phyloP scores from a whole-genome alignment of 148 eudicot species.

The Diospyros kaki region DNA sequence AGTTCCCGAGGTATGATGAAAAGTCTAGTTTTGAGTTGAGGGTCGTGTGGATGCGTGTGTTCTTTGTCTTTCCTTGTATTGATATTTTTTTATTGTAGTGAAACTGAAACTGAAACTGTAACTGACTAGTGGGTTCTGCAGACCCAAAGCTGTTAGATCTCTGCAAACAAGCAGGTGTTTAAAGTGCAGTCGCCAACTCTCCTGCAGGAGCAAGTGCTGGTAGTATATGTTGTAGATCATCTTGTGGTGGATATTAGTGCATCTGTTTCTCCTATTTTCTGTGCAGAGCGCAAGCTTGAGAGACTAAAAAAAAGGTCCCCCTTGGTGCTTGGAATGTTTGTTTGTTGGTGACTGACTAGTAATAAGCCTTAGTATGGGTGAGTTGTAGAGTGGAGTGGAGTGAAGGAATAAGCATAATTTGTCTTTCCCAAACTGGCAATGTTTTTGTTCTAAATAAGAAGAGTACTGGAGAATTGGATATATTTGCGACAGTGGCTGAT shows the following conservation, averaged over 20 bases:
- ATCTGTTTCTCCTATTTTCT: slow-evolving; percentile 40
- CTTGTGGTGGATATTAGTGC: slow-evolving; percentile 29
- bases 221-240: slow-evolving; percentile 32
- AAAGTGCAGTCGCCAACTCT: slow-evolving; percentile 20
- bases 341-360: no score
- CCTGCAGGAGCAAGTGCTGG: slow-evolving; percentile 26
- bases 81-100: no score
- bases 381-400: no score
- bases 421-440: no score
- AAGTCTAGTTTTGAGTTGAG: neutral
- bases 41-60: neutral
- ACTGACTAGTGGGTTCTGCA: slow-evolving; percentile 33
- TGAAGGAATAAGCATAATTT: no score
- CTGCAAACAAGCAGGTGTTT: slow-evolving; percentile 70
- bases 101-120: neutral
- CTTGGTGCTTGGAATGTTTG: no score
- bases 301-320: no score
- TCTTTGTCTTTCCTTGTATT: neutral
- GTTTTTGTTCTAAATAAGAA: no score
- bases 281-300: slow-evolving; percentile 45
- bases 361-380: no score
- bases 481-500: no score
- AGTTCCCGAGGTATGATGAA: slow-evolving; percentile 72
- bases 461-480: no score
- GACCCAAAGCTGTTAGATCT: slow-evolving; percentile 92